Evolutionary conservation across 306 rosid species (phyloP).

Genomic region (Pterocarpus macrocarpus): DNA sequence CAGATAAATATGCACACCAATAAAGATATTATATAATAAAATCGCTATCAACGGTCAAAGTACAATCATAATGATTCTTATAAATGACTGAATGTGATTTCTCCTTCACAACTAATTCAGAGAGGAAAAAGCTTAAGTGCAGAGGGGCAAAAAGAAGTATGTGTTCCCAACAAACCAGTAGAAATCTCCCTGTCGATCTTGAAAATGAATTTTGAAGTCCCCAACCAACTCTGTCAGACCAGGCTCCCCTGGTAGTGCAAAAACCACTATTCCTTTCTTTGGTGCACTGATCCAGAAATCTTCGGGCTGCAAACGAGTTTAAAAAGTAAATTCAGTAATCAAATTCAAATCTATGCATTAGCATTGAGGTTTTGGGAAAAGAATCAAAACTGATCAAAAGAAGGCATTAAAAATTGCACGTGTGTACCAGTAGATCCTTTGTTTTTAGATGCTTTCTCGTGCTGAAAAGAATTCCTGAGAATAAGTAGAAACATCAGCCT

Average conservation of each 20-base stretch:
- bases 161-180: conserved; percentile 70
- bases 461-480: conserved; percentile 82
- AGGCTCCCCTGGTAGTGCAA: conserved; percentile 95
- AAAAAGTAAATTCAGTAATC: conserved; percentile 34
- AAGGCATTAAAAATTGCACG: conserved; percentile 35
- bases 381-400: conserved; percentile 15
- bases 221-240: conserved; percentile 87
- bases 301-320: conserved; percentile 76
- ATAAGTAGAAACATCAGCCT: conserved; percentile 44
- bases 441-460: conserved; percentile 84
- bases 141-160: conserved; percentile 14
- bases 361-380: conserved; percentile 14
- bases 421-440: conserved; percentile 78
- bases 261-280: conserved; percentile 89
- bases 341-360: conserved; percentile 40
- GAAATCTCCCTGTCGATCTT: conserved; percentile 96
- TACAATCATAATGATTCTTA: conserved; percentile 15
- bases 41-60: neutral
- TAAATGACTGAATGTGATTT: neutral
- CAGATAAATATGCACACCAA: neutral
- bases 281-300: conserved; percentile 92
- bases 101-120: conserved; percentile 31
- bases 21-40: neutral
- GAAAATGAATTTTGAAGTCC: conserved; percentile 92
- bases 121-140: conserved; percentile 20